phyloP scores from a whole-genome alignment of 1,139 yeast genomes.

The Casaregolazyma suthepensis region DNA sequence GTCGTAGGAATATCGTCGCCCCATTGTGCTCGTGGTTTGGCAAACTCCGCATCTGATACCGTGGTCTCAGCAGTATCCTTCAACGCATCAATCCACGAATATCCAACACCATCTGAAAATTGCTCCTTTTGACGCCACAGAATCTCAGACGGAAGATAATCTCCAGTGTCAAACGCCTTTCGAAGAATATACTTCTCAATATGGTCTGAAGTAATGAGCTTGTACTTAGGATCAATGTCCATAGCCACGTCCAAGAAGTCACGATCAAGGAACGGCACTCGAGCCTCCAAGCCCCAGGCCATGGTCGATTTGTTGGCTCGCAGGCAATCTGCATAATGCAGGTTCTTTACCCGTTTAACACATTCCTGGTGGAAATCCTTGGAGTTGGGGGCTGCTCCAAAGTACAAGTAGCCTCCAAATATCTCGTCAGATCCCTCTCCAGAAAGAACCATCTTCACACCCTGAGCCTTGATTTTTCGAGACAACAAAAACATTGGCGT shows the following conservation, averaged over 20 bases:
- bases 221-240: constrained; percentile 92
- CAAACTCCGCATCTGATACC: constrained; percentile 83
- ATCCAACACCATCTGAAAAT: constrained; percentile 98
- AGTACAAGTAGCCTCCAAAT: constrained; percentile 96
- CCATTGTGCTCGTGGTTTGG: constrained; percentile 92
- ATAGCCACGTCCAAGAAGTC: constrained; percentile 85
- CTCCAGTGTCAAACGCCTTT: constrained; percentile 93
- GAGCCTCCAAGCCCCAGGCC: constrained; percentile 99
- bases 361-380: constrained; percentile 92
- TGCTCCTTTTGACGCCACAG: constrained; percentile 99
- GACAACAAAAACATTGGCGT: constrained; percentile 97
- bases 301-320: constrained; percentile 99
- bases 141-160: constrained; percentile 89
- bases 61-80: constrained; percentile 89
- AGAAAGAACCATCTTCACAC: constrained; percentile 97
- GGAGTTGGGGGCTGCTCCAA: constrained; percentile 92
- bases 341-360: constrained; percentile 92
- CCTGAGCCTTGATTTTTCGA: constrained; percentile 97
- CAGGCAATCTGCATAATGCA: constrained; percentile 93
- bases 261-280: constrained; percentile 97
- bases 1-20: constrained; percentile 92
- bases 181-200: constrained; percentile 94
- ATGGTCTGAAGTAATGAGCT: constrained; percentile 52
- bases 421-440: constrained; percentile 99
- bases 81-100: constrained; percentile 97